Conservation (phyloP, 169 alveolate species). For the Ichthyophthirius multifiliis region DNA sequence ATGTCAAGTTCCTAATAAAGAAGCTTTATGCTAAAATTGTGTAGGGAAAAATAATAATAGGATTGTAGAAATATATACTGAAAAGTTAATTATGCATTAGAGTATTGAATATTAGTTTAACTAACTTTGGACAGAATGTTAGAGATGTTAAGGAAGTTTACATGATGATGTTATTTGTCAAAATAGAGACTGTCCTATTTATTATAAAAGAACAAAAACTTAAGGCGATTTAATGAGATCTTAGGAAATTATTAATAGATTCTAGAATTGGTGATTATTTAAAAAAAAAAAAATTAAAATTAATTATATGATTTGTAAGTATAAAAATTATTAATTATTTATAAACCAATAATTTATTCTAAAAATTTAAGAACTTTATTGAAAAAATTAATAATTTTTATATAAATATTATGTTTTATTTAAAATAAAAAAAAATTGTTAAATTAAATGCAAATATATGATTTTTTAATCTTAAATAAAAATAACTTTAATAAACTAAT, state of each 20-base stretch:
- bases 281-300: background rate
- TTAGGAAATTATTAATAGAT: conserved; percentile 49
- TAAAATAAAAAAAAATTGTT: too few relatives aligned
- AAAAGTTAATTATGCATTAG: conserved; percentile 84
- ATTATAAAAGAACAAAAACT: conserved; percentile 95
- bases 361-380: too few relatives aligned
- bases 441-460: too few relatives aligned
- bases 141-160: conserved; percentile 96
- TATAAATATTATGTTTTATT: too few relatives aligned
- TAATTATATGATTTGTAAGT: too few relatives aligned
- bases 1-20: conserved; percentile 79
- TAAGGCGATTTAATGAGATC: conserved; percentile 84
- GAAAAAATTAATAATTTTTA: too few relatives aligned
- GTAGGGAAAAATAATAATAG: conserved; percentile 28
- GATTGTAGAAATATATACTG: conserved; percentile 59
- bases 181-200: conserved; percentile 98
- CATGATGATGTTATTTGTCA: conserved; percentile 95
- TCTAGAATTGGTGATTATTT: conserved; percentile 6
- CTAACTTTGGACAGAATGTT: conserved; percentile 97
- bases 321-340: too few relatives aligned
- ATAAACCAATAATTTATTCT: too few relatives aligned
- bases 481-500: too few relatives aligned
- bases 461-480: too few relatives aligned
- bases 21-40: conserved; percentile 72
- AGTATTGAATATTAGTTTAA: conserved; percentile 89